Evolutionary conservation across 176 grass and related monocot genomes (phyloP).

Genomic region (Oropetium thomaeum): DNA sequence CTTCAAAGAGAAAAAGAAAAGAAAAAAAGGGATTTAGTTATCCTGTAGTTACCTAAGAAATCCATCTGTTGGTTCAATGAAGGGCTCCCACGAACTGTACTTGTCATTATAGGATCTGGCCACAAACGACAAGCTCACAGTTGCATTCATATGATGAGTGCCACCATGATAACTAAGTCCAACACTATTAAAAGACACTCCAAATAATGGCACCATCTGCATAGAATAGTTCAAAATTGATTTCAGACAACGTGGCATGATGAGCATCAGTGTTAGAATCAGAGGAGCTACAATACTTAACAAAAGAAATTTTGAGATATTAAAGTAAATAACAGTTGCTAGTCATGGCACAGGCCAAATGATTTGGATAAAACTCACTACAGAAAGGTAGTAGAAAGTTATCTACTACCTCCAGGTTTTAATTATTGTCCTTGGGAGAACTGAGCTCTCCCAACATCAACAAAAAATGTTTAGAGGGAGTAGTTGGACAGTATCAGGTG

Average conservation of each 20-base stretch:
- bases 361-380: background rate
- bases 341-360: background rate
- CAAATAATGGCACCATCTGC: conserved; percentile 96
- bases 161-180: conserved; percentile 79
- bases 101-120: conserved; percentile 96
- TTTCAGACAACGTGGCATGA: conserved; percentile 16
- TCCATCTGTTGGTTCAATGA: conserved; percentile 90
- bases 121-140: conserved; percentile 69
- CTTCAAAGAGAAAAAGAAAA: background rate
- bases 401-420: too few relatives aligned
- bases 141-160: conserved; percentile 72
- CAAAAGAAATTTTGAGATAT: conserved; percentile 7
- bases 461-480: too few relatives aligned
- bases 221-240: conserved; percentile 27
- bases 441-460: too few relatives aligned
- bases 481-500: background rate
- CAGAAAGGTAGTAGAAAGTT: background rate
- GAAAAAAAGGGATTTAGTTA: conserved; percentile 15
- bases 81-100: conserved; percentile 86
- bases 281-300: conserved; percentile 15
- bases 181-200: conserved; percentile 66
- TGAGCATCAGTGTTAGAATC: background rate
- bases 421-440: too few relatives aligned
- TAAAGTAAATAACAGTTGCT: conserved; percentile 1
- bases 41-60: conserved; percentile 73